Conservation (phyloP, 192 early-diverging fungal genomes). For the Mortierella antarctica region DNA sequence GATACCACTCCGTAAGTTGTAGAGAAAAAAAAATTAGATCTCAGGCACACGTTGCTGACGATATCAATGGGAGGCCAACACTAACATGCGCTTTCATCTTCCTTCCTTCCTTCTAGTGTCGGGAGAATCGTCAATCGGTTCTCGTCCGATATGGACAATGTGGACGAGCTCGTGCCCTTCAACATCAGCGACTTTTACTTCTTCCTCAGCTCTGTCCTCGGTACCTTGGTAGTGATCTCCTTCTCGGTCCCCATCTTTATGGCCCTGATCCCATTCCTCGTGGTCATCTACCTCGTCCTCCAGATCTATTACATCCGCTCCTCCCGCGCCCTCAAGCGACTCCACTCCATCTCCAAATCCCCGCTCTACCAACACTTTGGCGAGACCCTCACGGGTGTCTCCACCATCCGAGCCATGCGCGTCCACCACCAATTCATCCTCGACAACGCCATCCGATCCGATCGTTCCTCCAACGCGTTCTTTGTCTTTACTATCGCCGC, state of each 20-base stretch:
- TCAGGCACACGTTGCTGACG: neutral
- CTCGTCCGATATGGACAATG: constrained; percentile 82
- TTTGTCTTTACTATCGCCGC: constrained; percentile 72
- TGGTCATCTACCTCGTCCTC: constrained; percentile 72
- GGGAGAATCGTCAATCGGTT: constrained; percentile 80
- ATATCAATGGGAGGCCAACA: neutral
- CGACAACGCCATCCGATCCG: constrained; percentile 69
- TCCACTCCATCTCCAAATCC: constrained; percentile 82
- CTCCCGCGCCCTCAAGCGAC: constrained; percentile 83
- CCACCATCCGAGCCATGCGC: constrained; percentile 86
- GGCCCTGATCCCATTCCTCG: constrained; percentile 72
- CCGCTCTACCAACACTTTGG: constrained; percentile 85
- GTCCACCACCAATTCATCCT: constrained; percentile 76
- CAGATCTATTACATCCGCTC: constrained; percentile 77
- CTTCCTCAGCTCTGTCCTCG: constrained; percentile 61
- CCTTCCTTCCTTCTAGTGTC: constrained; percentile 9
- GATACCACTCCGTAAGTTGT: constrained; percentile 67
- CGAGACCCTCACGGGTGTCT: constrained; percentile 79
- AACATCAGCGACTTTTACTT: constrained; percentile 59
- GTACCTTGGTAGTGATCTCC: constrained; percentile 72
- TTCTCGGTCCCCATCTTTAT: constrained; percentile 73
- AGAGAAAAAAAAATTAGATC: neutral
- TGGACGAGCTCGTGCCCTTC: constrained; percentile 72
- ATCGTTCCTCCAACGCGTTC: constrained; percentile 77
- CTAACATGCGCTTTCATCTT: neutral